Percentiles rank a stretch among this genome's conserved stretches.
These are phyloP conservation scores for Peltaster fructicola DNA, from an alignment of 2,329 filamentous ascomycete species.

Conservation along the genomic window DNA sequence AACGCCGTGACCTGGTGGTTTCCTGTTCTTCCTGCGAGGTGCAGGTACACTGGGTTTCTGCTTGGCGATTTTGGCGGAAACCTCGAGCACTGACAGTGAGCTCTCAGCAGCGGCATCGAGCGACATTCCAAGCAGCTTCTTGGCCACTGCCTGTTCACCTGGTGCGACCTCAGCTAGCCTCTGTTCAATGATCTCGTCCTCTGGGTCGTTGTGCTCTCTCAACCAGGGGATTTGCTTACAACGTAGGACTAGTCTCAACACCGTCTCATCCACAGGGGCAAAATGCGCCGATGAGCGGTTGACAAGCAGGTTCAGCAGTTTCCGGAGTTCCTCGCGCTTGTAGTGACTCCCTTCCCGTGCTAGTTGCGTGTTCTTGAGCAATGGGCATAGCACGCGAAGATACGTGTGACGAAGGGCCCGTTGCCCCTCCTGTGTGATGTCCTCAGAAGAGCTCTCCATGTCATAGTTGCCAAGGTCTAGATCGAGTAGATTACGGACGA, in stretches of 20 bases:
- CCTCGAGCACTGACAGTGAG: constrained; percentile 56
- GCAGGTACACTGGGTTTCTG: constrained; percentile 73
- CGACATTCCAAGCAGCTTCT: constrained; percentile 52
- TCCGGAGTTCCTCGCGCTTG: constrained; percentile 70
- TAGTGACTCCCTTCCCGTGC: constrained; percentile 65
- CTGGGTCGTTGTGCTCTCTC: constrained; percentile 16
- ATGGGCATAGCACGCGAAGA: constrained; percentile 74
- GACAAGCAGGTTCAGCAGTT: constrained; percentile 52
- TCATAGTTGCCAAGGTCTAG: constrained; percentile 57
- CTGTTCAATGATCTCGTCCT: constrained; percentile 12
- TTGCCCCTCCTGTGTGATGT: constrained; percentile 15
- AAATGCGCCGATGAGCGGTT: constrained; percentile 42
- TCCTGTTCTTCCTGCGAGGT: constrained; percentile 42
- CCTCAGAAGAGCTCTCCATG: constrained; percentile 7
- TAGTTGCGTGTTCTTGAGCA: constrained; percentile 82
- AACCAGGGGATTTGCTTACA: constrained; percentile 32
- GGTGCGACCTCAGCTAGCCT: constrained; percentile 13
- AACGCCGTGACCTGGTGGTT: constrained; percentile 11
- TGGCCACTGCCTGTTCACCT: constrained; percentile 18
- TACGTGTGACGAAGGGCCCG: constrained; percentile 71
- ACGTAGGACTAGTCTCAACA: constrained; percentile 57
- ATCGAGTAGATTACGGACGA: constrained; percentile 92
- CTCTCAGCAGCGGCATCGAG: constrained; percentile 53
- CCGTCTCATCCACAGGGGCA: constrained; percentile 64
- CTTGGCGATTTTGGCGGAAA: constrained; percentile 49